Conservation (phyloP, 768 basidiomycete genomes). For the Cystoderma amianthinum region DNA sequence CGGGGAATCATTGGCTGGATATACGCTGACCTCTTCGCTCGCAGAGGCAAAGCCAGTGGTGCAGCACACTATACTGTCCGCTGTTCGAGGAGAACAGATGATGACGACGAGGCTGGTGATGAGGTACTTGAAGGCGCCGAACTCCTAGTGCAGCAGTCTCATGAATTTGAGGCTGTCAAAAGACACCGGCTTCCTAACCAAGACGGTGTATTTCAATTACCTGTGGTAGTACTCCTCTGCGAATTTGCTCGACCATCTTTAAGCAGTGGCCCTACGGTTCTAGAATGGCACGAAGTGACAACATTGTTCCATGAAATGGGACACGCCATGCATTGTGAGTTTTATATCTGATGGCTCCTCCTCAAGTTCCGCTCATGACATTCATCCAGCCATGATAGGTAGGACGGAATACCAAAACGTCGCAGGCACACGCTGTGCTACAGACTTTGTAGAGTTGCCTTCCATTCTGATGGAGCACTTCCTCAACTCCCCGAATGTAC, state of each 20-base stretch:
- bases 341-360: constrained; percentile 1
- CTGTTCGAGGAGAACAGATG: constrained; percentile 87
- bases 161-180: constrained; percentile 58
- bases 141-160: constrained; percentile 37
- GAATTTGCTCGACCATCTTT: constrained; percentile 69
- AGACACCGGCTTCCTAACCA: constrained; percentile 52
- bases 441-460: constrained; percentile 96
- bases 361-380: constrained; percentile 1
- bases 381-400: constrained; percentile 84
- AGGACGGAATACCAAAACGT: constrained; percentile 97
- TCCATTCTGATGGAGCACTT: constrained; percentile 99
- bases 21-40: constrained; percentile 86
- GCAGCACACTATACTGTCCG: constrained; percentile 98
- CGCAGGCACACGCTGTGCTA: constrained; percentile 94
- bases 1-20: constrained; percentile 90
- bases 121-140: constrained; percentile 32
- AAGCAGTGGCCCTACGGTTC: constrained; percentile 57
- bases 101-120: constrained; percentile 79
- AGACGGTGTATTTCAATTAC: constrained; percentile 77
- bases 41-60: constrained; percentile 80
- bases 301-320: constrained; percentile 99
- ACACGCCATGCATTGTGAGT: constrained; percentile 98
- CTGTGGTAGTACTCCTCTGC: constrained; percentile 85
- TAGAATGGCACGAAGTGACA: constrained; percentile 91
- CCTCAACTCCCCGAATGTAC: constrained; percentile 75